phyloP scores from a whole-genome alignment of 2,329 filamentous ascomycete species.

The Aureobasidium zeae region DNA sequence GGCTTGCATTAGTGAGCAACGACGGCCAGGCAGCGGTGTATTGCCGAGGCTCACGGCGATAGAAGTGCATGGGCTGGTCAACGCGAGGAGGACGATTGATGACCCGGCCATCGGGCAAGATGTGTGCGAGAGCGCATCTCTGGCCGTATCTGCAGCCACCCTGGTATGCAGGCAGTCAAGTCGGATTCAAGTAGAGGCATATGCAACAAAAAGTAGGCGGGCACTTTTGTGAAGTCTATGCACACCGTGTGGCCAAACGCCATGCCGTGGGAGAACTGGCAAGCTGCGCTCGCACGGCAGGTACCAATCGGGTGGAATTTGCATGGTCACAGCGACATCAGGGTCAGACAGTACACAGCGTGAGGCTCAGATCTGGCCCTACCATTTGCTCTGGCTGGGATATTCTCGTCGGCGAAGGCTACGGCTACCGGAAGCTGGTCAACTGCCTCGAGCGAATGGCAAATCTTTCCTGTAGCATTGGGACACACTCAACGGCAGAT shows the following conservation, averaged over 20 bases:
- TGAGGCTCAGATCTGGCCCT: slow-evolving; percentile 14
- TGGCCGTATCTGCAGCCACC: slow-evolving; percentile 98
- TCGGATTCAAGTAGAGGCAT: slow-evolving; percentile 16
- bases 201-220: slow-evolving; percentile 14
- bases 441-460: too few relatives aligned
- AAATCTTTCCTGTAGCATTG: too few relatives aligned
- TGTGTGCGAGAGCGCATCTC: slow-evolving; percentile 94
- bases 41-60: slow-evolving; percentile 14
- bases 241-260: slow-evolving; percentile 77
- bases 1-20: slow-evolving; percentile 27
- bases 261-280: slow-evolving; percentile 91
- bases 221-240: slow-evolving; percentile 98
- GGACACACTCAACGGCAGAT: too few relatives aligned
- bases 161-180: slow-evolving; percentile 41
- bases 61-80: slow-evolving; percentile 16
- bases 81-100: slow-evolving; percentile 59
- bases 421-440: too few relatives aligned
- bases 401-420: slow-evolving; percentile 28
- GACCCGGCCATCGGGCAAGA: slow-evolving; percentile 83
- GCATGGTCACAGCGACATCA: slow-evolving; percentile 78
- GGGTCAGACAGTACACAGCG: slow-evolving; percentile 19
- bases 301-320: slow-evolving; percentile 97
- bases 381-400: slow-evolving; percentile 44
- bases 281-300: slow-evolving; percentile 91
- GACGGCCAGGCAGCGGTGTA: slow-evolving; percentile 15